Percentiles rank a stretch among this genome's conserved stretches.
phyloP scores from a whole-genome alignment of 345 rosid species.

The Aegle marmelos region DNA sequence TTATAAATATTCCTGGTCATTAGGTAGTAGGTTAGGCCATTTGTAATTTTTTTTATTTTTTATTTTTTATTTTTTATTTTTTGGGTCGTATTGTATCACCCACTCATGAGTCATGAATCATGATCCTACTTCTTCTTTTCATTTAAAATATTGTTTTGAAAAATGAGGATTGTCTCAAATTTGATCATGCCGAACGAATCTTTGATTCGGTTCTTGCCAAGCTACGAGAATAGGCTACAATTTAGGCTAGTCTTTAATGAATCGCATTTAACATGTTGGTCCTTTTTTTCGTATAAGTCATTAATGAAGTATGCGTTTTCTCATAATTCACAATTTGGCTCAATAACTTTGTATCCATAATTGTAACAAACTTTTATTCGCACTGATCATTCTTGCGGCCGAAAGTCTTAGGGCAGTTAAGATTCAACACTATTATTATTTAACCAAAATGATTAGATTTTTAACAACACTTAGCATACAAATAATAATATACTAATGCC shows the following conservation, averaged over 20 bases:
- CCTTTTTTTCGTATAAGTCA: neutral
- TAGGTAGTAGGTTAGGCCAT: neutral
- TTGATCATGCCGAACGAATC: neutral
- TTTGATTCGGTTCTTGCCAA: neutral
- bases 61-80: too few relatives aligned
- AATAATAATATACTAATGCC: neutral
- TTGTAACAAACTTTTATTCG: neutral
- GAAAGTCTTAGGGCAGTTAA: too few relatives aligned
- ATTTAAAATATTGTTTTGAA: neutral
- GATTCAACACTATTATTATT: too few relatives aligned
- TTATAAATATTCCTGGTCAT: constrained; percentile 17
- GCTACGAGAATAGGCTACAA: neutral
- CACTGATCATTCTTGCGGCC: neutral
- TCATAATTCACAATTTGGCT: neutral
- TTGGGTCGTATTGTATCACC: neutral
- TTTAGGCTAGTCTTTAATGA: neutral
- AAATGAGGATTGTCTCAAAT: neutral
- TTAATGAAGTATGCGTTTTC: neutral
- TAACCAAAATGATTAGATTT: neutral
- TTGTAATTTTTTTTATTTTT: neutral
- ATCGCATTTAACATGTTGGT: neutral
- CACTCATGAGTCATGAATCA: neutral
- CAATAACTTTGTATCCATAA: neutral
- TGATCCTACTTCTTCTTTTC: neutral
- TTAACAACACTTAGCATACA: neutral